Percentiles rank a stretch among this genome's conserved stretches.
Evolutionary conservation across 2,329 filamentous ascomycete genomes (phyloP).

Genomic region (Lomentospora prolificans): DNA sequence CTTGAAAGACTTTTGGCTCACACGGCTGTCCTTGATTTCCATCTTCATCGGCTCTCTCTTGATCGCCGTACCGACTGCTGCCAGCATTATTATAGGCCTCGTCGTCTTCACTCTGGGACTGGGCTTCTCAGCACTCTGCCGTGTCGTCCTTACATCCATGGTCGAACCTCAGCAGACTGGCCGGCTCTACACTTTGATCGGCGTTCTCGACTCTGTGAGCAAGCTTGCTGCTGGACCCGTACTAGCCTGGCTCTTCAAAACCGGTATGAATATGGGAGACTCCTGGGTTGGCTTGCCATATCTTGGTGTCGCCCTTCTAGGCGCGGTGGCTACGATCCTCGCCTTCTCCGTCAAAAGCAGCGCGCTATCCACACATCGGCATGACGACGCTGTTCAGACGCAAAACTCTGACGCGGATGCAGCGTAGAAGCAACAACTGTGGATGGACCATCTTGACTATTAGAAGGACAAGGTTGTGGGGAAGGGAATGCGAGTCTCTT

Average conservation of each 20-base stretch:
- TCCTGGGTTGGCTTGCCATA: slow-evolving; percentile 19
- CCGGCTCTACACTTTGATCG: slow-evolving; percentile 19
- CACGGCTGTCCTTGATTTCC: slow-evolving; percentile 15
- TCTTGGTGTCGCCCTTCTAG: slow-evolving; percentile 9
- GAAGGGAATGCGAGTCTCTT: too few species aligned
- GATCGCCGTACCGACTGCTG: slow-evolving; percentile 13
- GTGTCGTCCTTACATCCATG: slow-evolving; percentile 14
- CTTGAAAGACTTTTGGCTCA: slow-evolving; percentile 17
- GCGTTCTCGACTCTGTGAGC: slow-evolving; percentile 17
- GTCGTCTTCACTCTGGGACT: slow-evolving; percentile 15
- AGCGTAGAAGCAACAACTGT: too few species aligned
- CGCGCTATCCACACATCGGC: background rate
- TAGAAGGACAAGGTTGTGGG: too few species aligned
- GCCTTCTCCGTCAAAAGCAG: background rate
- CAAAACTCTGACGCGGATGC: background rate
- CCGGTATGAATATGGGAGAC: slow-evolving; percentile 15
- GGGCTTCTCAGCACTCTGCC: slow-evolving; percentile 14
- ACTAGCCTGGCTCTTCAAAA: slow-evolving; percentile 17
- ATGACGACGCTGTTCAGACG: background rate
- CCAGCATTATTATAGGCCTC: slow-evolving; percentile 15
- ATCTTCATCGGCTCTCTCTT: slow-evolving; percentile 15
- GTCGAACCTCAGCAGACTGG: slow-evolving; percentile 15
- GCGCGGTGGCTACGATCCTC: background rate
- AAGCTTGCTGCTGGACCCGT: slow-evolving; percentile 16
- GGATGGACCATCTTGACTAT: too few species aligned